These are phyloP conservation scores for Candolleomyces efflorescens DNA, from an alignment of 768 basidiomycete species.

Conservation along the genomic window DNA sequence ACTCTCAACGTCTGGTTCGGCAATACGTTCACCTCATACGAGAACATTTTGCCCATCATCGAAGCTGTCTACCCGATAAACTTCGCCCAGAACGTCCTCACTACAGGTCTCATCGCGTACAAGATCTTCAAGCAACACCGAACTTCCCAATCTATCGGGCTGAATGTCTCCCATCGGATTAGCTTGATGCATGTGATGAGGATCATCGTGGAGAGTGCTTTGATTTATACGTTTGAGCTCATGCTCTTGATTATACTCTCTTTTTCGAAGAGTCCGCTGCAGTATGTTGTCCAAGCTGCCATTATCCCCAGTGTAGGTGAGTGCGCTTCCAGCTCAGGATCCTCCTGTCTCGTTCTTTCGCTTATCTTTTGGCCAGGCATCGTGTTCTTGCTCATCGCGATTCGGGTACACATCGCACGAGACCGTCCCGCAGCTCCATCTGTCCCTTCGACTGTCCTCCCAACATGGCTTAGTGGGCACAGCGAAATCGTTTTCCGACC, in stretches of 20 bases:
- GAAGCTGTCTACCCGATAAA: conserved; percentile 10
- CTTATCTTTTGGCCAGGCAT: conserved; percentile 19
- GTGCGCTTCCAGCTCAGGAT: neutral
- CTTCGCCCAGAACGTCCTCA: conserved; percentile 20
- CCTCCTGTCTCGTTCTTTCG: conserved; percentile 1
- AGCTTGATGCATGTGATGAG: conserved; percentile 9
- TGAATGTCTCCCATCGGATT: neutral
- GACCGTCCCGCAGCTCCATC: conserved; percentile 11
- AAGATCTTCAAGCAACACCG: conserved; percentile 21
- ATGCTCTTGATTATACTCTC: conserved; percentile 19
- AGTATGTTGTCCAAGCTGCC: conserved; percentile 17
- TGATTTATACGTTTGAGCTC: conserved; percentile 20
- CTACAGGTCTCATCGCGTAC: conserved; percentile 22
- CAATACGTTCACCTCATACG: conserved; percentile 9
- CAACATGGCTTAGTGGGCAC: conserved; percentile 16
- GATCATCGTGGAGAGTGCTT: conserved; percentile 22
- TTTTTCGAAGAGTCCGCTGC: conserved; percentile 11
- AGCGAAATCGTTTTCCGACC: neutral
- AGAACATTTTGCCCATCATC: conserved; percentile 10
- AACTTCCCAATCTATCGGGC: neutral
- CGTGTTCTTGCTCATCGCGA: conserved; percentile 25
- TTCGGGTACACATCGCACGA: conserved; percentile 21
- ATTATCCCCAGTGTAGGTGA: conserved; percentile 21
- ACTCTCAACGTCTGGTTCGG: conserved; percentile 20
- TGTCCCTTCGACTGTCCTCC: conserved; percentile 12